Base-by-base conservation (phyloP, 306 rosid genomes). In the Phaseolus lunatus region DNA sequence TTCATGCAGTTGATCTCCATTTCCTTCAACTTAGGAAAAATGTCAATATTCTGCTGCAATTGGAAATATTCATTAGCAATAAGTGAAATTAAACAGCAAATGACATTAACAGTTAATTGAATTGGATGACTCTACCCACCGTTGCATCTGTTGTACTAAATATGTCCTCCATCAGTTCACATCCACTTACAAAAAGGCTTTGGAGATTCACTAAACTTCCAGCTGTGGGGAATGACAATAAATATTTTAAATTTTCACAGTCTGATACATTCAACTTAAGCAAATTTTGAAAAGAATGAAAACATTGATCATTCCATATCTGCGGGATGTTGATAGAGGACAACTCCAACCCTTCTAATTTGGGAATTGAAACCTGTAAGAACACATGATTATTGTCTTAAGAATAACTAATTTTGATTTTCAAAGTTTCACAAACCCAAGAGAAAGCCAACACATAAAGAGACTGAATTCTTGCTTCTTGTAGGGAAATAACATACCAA, bases 321-420 rank as follows among this genome's bases (percentile, higher is more conserved):
- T 48, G 19, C 0, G 23, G 19, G 0, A 56, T 44, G 20, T 48
- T 59, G 33, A 81, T 67, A 24, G 72, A 81, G 50, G 37, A 75
- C 27, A 75, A 18, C 43, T 75, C 27, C 77, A 81, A 75, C n/a
- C 41, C 16, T 29, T 81, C 80, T 43, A 81, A 70, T 2, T 81
- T 75, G 47, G 81, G 81, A 27, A 75, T 7, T 27, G 33, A 20
- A 18, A 81, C 71, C 84, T 81, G 62, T 16, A 27, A 56, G 53
- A 35, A 2, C 56, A 22, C 12, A 6, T 33, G 33, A 27, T 0
- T 53, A 53, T 2, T 53, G 9, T 53, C 27, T 61, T 7, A 6
- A 31, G 14, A n/a, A 0, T 23, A 56, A 22, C 44, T 9, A 1
- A 56, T 56, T 56, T 56, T 56, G 7, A 22, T 22, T 56, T 9